Conservation (phyloP, 805 yeast species). For the Nakazawaea ishiwadae region DNA sequence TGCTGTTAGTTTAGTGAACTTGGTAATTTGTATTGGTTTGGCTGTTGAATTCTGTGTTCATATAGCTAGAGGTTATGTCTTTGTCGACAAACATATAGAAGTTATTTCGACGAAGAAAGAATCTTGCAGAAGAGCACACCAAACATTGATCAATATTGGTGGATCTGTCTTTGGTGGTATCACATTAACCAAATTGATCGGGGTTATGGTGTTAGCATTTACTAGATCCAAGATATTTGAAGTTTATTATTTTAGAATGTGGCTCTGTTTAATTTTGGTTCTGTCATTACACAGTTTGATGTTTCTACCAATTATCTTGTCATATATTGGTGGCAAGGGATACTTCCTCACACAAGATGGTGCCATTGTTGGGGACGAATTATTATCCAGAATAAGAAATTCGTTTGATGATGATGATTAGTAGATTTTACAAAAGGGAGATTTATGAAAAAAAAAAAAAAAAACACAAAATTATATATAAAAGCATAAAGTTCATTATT, state of each 20-base stretch:
- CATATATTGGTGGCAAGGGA: conserved; percentile 58
- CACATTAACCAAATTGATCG: conserved; percentile 83
- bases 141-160: conserved; percentile 76
- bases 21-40: conserved; percentile 87
- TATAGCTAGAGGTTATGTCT: conserved; percentile 70
- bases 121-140: conserved; percentile 33
- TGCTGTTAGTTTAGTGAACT: conserved; percentile 85
- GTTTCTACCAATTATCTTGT: conserved; percentile 70
- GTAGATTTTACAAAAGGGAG: not conserved
- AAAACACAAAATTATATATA: not conserved
- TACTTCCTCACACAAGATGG: conserved; percentile 27
- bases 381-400: conserved; percentile 17
- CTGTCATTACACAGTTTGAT: conserved; percentile 79
- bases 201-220: conserved; percentile 81
- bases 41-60: conserved; percentile 94
- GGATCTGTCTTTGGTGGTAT: conserved; percentile 90
- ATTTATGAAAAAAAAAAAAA: too few species aligned
- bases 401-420: conserved; percentile 5
- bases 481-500: too few species aligned
- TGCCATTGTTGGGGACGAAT: conserved; percentile 19
- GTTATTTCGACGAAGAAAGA: conserved; percentile 1
- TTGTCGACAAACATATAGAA: conserved; percentile 11
- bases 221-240: conserved; percentile 86
- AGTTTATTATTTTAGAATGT: conserved; percentile 90
- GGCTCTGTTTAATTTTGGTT: conserved; percentile 73